phyloP scores from a whole-genome alignment of 129 eudicot species.

The Flaveria linearis region DNA sequence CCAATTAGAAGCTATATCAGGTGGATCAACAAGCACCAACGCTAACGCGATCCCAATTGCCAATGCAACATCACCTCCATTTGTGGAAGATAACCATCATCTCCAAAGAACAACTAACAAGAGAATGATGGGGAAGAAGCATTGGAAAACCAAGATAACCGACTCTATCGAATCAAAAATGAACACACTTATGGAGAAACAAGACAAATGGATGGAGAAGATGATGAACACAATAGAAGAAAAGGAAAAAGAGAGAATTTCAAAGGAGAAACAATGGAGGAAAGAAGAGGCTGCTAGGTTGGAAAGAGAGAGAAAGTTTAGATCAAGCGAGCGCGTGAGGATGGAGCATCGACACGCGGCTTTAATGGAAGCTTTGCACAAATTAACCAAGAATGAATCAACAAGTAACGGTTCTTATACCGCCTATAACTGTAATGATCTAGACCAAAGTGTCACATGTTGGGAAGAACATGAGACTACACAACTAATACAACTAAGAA shows the following conservation, averaged over 20 bases:
- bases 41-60: conserved; percentile 28
- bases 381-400: conserved; percentile 51
- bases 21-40: conserved; percentile 41
- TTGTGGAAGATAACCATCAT: conserved; percentile 21
- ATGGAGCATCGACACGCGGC: conserved; percentile 76
- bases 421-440: conserved; percentile 6
- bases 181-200: conserved; percentile 84
- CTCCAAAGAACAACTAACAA: conserved; percentile 3
- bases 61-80: conserved; percentile 36
- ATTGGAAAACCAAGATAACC: conserved; percentile 72
- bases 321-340: conserved; percentile 76
- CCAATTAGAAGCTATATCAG: conserved; percentile 89
- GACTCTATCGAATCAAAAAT: conserved; percentile 67
- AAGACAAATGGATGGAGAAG: conserved; percentile 80
- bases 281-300: conserved; percentile 67
- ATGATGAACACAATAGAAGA: conserved; percentile 76
- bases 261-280: conserved; percentile 86
- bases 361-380: conserved; percentile 71
- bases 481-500: conserved; percentile 63
- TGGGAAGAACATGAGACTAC: conserved; percentile 75
- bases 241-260: conserved; percentile 78
- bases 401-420: background rate
- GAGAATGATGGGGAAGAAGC: conserved; percentile 46
- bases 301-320: conserved; percentile 57
- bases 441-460: conserved; percentile 17